Base-by-base conservation (phyloP, 2,329 filamentous ascomycete species). In the Trichoderma sp. region DNA sequence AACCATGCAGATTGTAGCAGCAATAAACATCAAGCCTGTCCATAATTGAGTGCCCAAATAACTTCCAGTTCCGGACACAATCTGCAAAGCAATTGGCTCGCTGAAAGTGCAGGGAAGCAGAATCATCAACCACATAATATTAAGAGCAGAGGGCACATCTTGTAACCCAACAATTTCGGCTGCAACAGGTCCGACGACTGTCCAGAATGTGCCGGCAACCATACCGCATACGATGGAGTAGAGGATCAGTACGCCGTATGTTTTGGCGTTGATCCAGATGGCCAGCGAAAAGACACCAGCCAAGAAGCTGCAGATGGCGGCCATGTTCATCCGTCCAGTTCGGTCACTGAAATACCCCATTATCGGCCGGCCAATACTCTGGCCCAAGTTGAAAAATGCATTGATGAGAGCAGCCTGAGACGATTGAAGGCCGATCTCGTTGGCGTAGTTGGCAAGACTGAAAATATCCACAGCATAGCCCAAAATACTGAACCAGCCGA, bases 391-490 rank as follows among this genome's bases (percentile, higher is more conserved):
- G 75, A 95, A 86, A 47, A 94, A 80, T 5, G 93, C 93, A n/a
- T 89, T 91, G 59, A 93, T 85, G 17, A 94, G 84, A 0, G 90
- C 90, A 7, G 91, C 92, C 76, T 95, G 89, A 6, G 87, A 85
- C 2, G 91, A 84, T 1, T 85, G 85, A 34, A 94, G 86, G 1
- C 92, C 92, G 57, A 94, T 87, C 5, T 85, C 86, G 70, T 87
- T 85, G 47, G 91, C 91, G 77, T 94, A 95, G 78, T 91, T 92
- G 15, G 92, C 90, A 59, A 95, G 82, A 12, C 89, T 92, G 80
- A 94, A 95, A 58, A 94, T 86, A n/a, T 94, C 85, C 5, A 93
- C 91, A 30, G 93, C 86, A 76, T 95, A 95, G 6, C 87, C 92
- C 15, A 95, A 82, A 81, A 95, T 88, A 72, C 87, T 90, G 74